A percentile compares a stretch with the other conserved stretches of the same genome.
phyloP scores from a whole-genome alignment of 495 filamentous ascomycete species.

The Neurospora cerealis region DNA sequence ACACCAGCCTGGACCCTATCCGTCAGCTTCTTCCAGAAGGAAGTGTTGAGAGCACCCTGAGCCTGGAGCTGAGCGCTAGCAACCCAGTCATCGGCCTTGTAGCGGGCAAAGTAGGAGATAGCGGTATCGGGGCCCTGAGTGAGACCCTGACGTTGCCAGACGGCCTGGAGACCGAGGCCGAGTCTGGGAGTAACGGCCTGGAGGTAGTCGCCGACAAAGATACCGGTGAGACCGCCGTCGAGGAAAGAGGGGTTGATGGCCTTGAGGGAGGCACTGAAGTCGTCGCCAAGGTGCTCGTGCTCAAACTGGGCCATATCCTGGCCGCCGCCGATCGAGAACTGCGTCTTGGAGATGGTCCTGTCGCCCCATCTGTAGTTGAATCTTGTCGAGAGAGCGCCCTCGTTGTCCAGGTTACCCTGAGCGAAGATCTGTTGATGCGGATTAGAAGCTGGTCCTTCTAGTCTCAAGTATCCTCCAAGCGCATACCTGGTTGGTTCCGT shows the following conservation, averaged over 20 bases:
- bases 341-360: slow-evolving; percentile 70
- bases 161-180: slow-evolving; percentile 79
- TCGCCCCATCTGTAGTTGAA: slow-evolving; percentile 83
- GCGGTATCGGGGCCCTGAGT: slow-evolving; percentile 73
- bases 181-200: slow-evolving; percentile 85
- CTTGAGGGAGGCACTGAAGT: slow-evolving; percentile 88
- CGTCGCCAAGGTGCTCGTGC: slow-evolving; percentile 83
- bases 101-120: slow-evolving; percentile 79
- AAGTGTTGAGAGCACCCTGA: slow-evolving; percentile 79
- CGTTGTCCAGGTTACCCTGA: slow-evolving; percentile 90
- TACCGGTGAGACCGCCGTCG: slow-evolving; percentile 86
- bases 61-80: slow-evolving; percentile 73
- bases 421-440: slow-evolving; percentile 65
- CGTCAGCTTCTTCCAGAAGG: slow-evolving; percentile 90
- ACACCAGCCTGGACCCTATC: slow-evolving; percentile 94
- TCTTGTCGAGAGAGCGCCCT: slow-evolving; percentile 68
- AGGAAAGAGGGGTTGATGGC: slow-evolving; percentile 86
- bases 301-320: slow-evolving; percentile 81
- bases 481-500: slow-evolving; percentile 80
- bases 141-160: slow-evolving; percentile 80
- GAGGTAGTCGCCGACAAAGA: slow-evolving; percentile 89
- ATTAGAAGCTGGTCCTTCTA: slow-evolving; percentile 1
- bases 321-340: slow-evolving; percentile 57
- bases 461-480: background rate
- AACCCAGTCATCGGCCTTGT: slow-evolving; percentile 85